Base-by-base conservation (phyloP, 225 moss, liverwort and hornwort genomes). In the Antitrichia curtipendula region DNA sequence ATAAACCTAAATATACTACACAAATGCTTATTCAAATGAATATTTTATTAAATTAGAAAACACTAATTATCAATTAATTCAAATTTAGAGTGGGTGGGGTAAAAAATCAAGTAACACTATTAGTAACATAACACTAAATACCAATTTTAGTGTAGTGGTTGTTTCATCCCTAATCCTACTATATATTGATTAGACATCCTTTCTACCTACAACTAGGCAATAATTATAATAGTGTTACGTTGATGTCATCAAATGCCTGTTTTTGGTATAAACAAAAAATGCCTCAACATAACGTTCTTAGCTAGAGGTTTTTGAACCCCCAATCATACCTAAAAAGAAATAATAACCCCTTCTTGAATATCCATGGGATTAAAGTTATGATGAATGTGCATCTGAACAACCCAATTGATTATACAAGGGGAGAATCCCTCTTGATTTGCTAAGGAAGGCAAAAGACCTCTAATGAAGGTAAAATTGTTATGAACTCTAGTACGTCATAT, bases 371-470 rank as follows among this genome's bases (percentile, higher is more conserved):
- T 45, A 10, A 45, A 28, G 3, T 72, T 28, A 3, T 0, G 2
- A 45, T 45, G 8, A 28, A 45, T 27, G 9, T 28, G 2, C 16
- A 28, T 45, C 0, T 45, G 0, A 43, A 1, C 13, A 0, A 2
- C 0, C 15, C 0, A 10, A 71, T 28, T 45, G 17, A 25, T 43
- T 16, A 22, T 66, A 22, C 21, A 66, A 25, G 6, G 10, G 25
- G 6, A 8, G 5, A 14, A 8, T 3, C 0, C 2, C 3, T 14
- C 4, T 20, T n/a, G n/a, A n/a, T 1, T n/a, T 66, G 12, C 2
- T 3, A 43, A 43, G 1, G 3, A 16, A 71, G 5, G 9, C 15
- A 71, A 41, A 71, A 1, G 16, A 0, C 2, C 8, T 27, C 8
- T 3, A 16, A 41, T 8, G 3, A 25, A 70, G 25, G 8, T 70